These are phyloP conservation scores for Talaromyces sp. DNA, from an alignment of 2,329 filamentous ascomycete species.

Conservation along the genomic window DNA sequence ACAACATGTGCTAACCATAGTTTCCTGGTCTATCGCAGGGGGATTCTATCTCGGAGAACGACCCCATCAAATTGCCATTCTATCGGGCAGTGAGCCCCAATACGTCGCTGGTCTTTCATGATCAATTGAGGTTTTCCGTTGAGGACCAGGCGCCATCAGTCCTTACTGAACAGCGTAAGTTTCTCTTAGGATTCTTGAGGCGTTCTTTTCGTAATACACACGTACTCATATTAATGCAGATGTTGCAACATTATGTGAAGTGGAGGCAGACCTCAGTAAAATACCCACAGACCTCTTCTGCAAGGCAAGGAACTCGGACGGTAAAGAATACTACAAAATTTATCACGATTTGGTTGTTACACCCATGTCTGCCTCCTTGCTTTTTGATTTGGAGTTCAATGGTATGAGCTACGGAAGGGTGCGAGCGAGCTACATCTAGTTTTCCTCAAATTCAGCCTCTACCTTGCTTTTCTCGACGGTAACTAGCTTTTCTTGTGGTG, in stretches of 20 bases:
- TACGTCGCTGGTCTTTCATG: background rate
- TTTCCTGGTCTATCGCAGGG: constrained; percentile 7
- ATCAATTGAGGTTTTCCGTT: constrained; percentile 10
- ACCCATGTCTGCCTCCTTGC: constrained; percentile 24
- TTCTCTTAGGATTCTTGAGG: background rate
- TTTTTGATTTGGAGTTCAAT: constrained; percentile 31
- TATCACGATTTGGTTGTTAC: constrained; percentile 16
- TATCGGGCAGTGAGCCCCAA: rapidly evolving
- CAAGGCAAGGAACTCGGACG: constrained; percentile 17
- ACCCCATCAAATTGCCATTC: constrained; percentile 17
- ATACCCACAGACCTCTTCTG: constrained; percentile 24
- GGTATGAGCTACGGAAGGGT: constrained; percentile 28
- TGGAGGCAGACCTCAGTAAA: constrained; percentile 22
- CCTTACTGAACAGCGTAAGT: background rate
- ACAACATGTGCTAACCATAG: background rate
- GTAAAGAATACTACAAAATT: constrained; percentile 18
- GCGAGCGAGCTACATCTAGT: constrained; percentile 1
- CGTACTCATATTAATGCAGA: constrained; percentile 9
- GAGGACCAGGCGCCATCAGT: constrained; percentile 4
- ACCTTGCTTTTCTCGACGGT: background rate
- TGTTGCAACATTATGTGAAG: constrained; percentile 14
- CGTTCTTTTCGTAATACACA: too few species aligned
- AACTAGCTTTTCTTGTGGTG: too few species aligned
- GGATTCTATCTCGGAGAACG: constrained; percentile 15
- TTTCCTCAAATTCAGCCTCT: too few species aligned